A percentile compares a stretch with the other conserved stretches of the same genome.
phyloP scores from a whole-genome alignment of 805 yeast species.

The Wickerhamiella azyma region DNA sequence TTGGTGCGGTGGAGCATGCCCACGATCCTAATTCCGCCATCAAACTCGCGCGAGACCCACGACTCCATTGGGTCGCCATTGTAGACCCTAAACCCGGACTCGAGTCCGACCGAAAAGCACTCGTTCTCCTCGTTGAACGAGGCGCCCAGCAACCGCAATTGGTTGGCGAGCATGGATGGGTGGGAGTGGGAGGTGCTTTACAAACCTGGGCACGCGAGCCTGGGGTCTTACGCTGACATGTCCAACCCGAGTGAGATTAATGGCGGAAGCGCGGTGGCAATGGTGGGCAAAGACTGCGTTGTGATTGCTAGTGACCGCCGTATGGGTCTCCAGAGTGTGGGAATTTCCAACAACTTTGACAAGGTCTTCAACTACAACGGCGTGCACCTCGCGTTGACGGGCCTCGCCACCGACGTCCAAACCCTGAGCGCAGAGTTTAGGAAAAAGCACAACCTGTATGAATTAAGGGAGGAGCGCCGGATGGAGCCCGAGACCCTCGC shows the following conservation, averaged over 20 bases:
- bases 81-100: constrained; percentile 70
- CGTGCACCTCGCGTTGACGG: constrained; percentile 82
- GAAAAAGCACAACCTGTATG: constrained; percentile 75
- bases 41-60: constrained; percentile 43
- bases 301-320: constrained; percentile 95
- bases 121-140: constrained; percentile 81
- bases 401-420: constrained; percentile 85
- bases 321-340: constrained; percentile 84
- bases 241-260: constrained; percentile 29
- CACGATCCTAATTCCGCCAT: constrained; percentile 57
- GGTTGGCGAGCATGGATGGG: neutral
- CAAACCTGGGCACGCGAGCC: no score
- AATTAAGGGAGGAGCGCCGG: constrained; percentile 76
- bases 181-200: no score
- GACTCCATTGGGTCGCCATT: constrained; percentile 77
- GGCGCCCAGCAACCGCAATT: constrained; percentile 28
- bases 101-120: constrained; percentile 76
- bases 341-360: constrained; percentile 84
- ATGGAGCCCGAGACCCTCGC: constrained; percentile 93
- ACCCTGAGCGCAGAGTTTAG: constrained; percentile 71
- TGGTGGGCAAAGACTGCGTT: constrained; percentile 97
- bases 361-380: constrained; percentile 71
- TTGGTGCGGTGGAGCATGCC: constrained; percentile 84
- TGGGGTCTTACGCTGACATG: constrained; percentile 18
- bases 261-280: constrained; percentile 94